Conservation (phyloP, 495 filamentous ascomycete species). For the Penicillium robsamsonii region DNA sequence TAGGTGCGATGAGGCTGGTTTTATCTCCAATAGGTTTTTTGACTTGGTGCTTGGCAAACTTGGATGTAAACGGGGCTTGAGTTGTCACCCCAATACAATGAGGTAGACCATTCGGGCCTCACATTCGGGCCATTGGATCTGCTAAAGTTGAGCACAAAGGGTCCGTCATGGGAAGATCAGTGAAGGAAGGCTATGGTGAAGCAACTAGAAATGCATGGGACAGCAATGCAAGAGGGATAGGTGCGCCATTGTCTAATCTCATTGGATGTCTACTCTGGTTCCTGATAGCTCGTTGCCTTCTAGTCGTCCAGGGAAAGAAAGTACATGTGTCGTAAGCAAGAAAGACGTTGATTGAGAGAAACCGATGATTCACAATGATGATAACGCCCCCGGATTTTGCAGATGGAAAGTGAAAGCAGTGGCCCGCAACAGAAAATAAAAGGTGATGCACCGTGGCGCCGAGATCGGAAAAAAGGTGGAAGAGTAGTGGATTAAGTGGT, state of each 20-base stretch:
- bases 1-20: too few species aligned
- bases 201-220: too few species aligned
- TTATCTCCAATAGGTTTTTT: too few species aligned
- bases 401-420: background rate
- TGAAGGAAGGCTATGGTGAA: too few species aligned
- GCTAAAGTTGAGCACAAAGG: too few species aligned
- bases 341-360: background rate
- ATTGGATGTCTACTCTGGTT: background rate
- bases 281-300: background rate
- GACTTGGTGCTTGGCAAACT: too few species aligned
- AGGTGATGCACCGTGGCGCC: slow-evolving; percentile 5
- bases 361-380: background rate
- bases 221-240: background rate
- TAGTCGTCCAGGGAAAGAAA: background rate
- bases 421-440: background rate
- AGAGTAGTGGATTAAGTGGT: slow-evolving; percentile 2
- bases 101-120: too few species aligned
- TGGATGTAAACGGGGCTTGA: too few species aligned
- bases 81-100: too few species aligned
- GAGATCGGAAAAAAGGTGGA: background rate
- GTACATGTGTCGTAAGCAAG: background rate
- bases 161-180: too few species aligned
- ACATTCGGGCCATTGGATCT: too few species aligned
- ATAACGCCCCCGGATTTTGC: background rate
- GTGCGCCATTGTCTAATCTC: background rate